These are phyloP conservation scores for Naematelia aurantialba DNA, from an alignment of 768 basidiomycete species.

Conservation along the genomic window DNA sequence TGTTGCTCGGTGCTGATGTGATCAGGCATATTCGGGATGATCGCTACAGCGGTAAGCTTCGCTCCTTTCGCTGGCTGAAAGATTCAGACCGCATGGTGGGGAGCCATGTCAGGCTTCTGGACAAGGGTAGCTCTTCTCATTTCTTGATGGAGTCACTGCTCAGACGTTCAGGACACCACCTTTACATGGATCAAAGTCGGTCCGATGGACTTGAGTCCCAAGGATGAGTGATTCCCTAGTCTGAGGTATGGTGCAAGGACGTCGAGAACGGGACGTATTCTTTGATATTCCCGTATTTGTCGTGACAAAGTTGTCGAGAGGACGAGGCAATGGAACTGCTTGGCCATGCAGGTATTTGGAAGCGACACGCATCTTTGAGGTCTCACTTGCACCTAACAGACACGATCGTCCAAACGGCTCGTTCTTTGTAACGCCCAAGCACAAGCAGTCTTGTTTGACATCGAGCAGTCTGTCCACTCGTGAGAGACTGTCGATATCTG, in stretches of 20 bases:
- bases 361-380: too few relatives aligned
- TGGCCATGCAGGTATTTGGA: too few relatives aligned
- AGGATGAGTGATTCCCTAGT: not conserved
- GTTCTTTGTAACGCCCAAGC: too few relatives aligned
- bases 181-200: constrained; percentile 1
- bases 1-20: not conserved
- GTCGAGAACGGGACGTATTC: too few relatives aligned
- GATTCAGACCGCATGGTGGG: constrained; percentile 6
- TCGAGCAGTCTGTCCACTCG: too few relatives aligned
- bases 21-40: constrained; percentile 6
- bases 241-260: not conserved
- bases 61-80: not conserved
- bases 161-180: not conserved
- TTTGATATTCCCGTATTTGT: too few relatives aligned
- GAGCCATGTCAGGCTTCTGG: constrained; percentile 8
- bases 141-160: not conserved
- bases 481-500: too few relatives aligned
- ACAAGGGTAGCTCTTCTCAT: not conserved
- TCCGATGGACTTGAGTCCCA: constrained; percentile 4
- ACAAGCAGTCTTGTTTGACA: too few relatives aligned
- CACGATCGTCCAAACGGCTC: too few relatives aligned
- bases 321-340: too few relatives aligned
- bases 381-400: too few relatives aligned
- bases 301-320: too few relatives aligned
- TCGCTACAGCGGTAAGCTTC: constrained; percentile 2